Percentiles rank a stretch among this genome's conserved stretches.
Conservation (phyloP, 768 basidiomycete genomes). For the Lactarius hengduanensis region DNA sequence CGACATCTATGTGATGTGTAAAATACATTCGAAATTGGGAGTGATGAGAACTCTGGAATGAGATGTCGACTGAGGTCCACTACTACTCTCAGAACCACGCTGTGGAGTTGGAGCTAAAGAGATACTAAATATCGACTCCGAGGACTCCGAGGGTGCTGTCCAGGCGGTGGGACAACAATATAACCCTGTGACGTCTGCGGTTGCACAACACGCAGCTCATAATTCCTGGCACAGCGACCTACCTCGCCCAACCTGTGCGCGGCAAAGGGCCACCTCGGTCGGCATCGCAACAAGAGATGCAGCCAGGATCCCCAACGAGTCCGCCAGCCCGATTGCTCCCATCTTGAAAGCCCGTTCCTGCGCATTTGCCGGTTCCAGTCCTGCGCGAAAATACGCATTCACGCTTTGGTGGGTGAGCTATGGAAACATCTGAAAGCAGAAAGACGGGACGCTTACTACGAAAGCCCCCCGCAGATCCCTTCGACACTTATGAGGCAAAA, state of each 20-base stretch:
- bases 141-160: background rate
- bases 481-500: slow-evolving; percentile 82
- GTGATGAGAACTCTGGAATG: background rate
- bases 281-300: slow-evolving; percentile 69
- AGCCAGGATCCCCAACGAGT: slow-evolving; percentile 65
- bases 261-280: slow-evolving; percentile 75
- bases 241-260: slow-evolving; percentile 64
- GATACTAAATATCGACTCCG: background rate
- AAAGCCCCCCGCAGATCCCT: slow-evolving; percentile 89
- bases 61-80: background rate
- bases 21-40: background rate
- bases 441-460: slow-evolving; percentile 63
- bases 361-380: slow-evolving; percentile 59
- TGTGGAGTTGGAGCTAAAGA: background rate
- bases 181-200: background rate
- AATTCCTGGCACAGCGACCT: slow-evolving; percentile 68
- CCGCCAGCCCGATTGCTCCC: slow-evolving; percentile 83
- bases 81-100: background rate
- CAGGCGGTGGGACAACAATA: background rate
- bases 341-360: slow-evolving; percentile 90
- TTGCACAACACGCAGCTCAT: slow-evolving; percentile 32
- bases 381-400: slow-evolving; percentile 82
- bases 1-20: background rate
- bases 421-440: slow-evolving; percentile 6
- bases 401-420: slow-evolving; percentile 49